These are phyloP conservation scores for Trebouxia sp. DNA, from an alignment of 139 green algal species.

Conservation along the genomic window DNA sequence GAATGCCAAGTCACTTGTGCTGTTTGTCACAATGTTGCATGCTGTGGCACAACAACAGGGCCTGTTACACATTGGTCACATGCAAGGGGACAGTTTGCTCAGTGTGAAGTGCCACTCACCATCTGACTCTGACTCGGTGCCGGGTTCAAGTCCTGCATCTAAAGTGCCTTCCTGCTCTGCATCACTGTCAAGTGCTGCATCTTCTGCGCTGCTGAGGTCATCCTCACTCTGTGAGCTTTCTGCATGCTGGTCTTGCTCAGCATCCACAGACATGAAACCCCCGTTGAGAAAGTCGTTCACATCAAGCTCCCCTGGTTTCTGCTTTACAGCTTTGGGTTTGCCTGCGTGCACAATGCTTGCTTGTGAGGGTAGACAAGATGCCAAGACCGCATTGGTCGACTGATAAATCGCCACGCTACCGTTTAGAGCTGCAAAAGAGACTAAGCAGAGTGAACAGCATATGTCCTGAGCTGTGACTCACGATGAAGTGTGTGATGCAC, in stretches of 20 bases:
- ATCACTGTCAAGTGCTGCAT: not conserved
- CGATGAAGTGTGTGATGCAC: too few relatives aligned
- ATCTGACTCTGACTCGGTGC: not conserved
- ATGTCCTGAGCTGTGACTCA: too few relatives aligned
- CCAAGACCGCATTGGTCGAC: too few relatives aligned
- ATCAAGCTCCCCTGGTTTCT: not conserved
- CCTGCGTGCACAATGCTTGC: not conserved
- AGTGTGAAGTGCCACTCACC: not conserved
- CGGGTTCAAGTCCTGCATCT: not conserved
- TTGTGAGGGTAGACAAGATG: too few relatives aligned
- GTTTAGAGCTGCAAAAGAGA: too few relatives aligned
- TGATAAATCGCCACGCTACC: too few relatives aligned
- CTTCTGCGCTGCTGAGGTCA: not conserved
- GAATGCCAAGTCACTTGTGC: too few relatives aligned
- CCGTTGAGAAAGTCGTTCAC: constrained; percentile 26
- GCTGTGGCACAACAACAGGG: too few relatives aligned
- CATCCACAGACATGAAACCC: constrained; percentile 1
- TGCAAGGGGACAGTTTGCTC: too few relatives aligned
- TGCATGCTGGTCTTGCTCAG: not conserved
- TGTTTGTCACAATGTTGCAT: not conserved
- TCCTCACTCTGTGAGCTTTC: not conserved
- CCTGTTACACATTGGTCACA: too few relatives aligned
- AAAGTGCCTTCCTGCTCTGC: not conserved
- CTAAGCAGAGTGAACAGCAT: too few relatives aligned
- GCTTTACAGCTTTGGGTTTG: not conserved